Evolutionary conservation across 345 rosid species (phyloP).

Genomic region (Cardamine resedifolia): DNA sequence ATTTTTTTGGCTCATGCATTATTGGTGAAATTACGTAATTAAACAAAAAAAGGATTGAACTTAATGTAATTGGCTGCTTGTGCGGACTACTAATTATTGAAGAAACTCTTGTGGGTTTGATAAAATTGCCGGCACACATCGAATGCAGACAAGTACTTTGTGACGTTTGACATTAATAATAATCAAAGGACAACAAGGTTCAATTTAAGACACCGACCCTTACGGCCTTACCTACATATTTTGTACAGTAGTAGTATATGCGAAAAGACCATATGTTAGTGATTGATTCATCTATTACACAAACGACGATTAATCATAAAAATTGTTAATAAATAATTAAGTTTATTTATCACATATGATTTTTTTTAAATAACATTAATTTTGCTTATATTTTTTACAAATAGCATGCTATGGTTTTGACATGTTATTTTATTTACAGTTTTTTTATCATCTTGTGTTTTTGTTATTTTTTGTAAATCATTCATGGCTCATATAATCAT

Average conservation of each 20-base stretch:
- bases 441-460: not conserved
- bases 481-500: not conserved
- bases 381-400: not conserved
- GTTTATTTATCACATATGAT: too few species aligned
- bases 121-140: slow-evolving; percentile 21
- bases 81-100: slow-evolving; percentile 31
- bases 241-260: not conserved
- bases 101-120: slow-evolving; percentile 31
- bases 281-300: not conserved
- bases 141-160: slow-evolving; percentile 14
- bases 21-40: not conserved
- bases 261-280: not conserved
- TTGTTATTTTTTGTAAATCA: not conserved
- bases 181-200: slow-evolving; percentile 21
- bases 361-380: not conserved
- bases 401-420: not conserved
- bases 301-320: too few species aligned
- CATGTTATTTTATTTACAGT: not conserved
- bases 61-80: slow-evolving; percentile 19
- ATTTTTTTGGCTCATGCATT: not conserved
- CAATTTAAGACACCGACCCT: slow-evolving; percentile 3
- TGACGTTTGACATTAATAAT: slow-evolving; percentile 9
- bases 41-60: not conserved
- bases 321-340: too few species aligned
- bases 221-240: slow-evolving; percentile 5